Conservation (phyloP, 2,329 filamentous ascomycete species). For the Aureobasidium lini region DNA sequence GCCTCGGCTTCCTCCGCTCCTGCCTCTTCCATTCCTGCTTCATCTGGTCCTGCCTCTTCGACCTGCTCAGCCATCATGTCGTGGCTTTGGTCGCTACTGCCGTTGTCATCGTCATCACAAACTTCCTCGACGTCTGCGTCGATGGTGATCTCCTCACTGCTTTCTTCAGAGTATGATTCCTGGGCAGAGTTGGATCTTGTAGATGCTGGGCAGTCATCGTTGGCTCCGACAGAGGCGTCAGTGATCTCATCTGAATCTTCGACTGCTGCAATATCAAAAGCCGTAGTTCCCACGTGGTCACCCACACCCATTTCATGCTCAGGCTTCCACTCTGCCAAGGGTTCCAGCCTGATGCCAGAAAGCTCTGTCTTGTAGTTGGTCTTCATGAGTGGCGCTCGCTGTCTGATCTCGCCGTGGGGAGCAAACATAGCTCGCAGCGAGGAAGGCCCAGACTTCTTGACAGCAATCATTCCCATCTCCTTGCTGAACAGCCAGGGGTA, state of each 20-base stretch:
- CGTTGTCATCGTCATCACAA: not conserved
- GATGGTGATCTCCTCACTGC: not conserved
- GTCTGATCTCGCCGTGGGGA: not conserved
- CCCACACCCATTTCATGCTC: not conserved
- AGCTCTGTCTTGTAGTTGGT: not conserved
- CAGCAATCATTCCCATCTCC: slow-evolving; percentile 62
- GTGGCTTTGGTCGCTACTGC: too few relatives aligned
- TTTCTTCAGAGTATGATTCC: not conserved
- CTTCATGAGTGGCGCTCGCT: not conserved
- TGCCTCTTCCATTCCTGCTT: not conserved
- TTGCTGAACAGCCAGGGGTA: slow-evolving; percentile 87
- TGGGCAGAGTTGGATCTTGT: not conserved
- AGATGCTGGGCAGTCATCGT: not conserved
- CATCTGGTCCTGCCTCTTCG: not conserved
- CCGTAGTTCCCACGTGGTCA: not conserved
- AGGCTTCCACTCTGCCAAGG: not conserved
- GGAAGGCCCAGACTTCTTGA: not conserved
- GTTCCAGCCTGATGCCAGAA: not conserved
- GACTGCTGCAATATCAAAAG: not conserved
- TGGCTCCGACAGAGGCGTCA: not conserved
- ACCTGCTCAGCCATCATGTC: not conserved
- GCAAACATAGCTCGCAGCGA: not conserved
- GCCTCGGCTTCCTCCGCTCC: not conserved
- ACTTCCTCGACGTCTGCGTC: not conserved
- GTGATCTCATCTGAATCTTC: not conserved